Evolutionary conservation across 345 rosid genomes (phyloP).

Genomic region (Dipteronia dyeriana): DNA sequence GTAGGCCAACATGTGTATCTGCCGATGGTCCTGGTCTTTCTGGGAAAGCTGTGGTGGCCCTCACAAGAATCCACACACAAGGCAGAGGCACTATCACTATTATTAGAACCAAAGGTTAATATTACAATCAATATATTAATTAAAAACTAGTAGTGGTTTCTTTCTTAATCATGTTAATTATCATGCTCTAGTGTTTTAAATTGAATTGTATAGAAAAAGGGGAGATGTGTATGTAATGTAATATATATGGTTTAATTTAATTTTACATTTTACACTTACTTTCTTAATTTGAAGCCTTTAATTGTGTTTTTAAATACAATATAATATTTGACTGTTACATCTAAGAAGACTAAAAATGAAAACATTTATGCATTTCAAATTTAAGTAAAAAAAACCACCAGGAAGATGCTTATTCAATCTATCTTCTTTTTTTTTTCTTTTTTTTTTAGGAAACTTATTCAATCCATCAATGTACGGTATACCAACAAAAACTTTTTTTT

Average conservation of each 20-base stretch:
- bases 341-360: no score
- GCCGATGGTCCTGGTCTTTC: constrained; percentile 78
- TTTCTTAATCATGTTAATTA: background rate
- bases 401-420: no score
- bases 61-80: constrained; percentile 88
- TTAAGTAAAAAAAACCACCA: no score
- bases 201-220: constrained; percentile 10
- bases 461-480: no score
- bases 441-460: no score
- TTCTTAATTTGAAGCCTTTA: background rate
- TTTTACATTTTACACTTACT: no score
- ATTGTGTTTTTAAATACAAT: background rate
- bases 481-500: no score
- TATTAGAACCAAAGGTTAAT: constrained; percentile 84
- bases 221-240: constrained; percentile 20
- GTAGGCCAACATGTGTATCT: constrained; percentile 59
- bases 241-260: background rate
- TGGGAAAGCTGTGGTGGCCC: constrained; percentile 91
- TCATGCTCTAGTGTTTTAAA: constrained; percentile 18
- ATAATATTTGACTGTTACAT: no score
- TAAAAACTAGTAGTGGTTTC: background rate
- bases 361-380: no score
- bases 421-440: no score
- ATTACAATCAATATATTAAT: background rate
- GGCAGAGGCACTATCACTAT: constrained; percentile 98